Percentiles rank a stretch among this genome's conserved stretches.
Evolutionary conservation across 2,329 filamentous ascomycete genomes (phyloP).

Genomic region (Leptosphaerulina australis): DNA sequence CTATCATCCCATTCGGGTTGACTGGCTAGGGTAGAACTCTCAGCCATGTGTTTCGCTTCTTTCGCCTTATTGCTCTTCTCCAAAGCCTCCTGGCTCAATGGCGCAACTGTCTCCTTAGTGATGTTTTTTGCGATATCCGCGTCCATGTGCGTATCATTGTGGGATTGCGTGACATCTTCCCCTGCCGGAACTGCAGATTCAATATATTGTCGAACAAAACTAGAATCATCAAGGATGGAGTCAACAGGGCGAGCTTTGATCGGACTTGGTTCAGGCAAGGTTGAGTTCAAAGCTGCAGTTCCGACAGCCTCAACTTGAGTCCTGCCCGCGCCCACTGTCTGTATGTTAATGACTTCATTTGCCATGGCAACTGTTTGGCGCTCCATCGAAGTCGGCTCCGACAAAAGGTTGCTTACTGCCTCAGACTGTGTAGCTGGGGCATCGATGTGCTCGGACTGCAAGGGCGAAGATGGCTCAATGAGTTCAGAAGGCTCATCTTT

Average conservation of each 20-base stretch:
- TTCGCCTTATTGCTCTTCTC: conserved; percentile 46
- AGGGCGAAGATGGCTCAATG: conserved; percentile 6
- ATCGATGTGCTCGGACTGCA: neutral
- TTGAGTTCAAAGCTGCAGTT: neutral
- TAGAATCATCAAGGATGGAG: neutral
- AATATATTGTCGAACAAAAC: neutral
- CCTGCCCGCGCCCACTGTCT: neutral
- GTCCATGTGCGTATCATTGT: neutral
- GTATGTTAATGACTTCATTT: neutral
- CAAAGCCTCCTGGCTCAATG: conserved; percentile 27
- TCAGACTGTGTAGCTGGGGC: neutral
- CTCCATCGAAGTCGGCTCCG: conserved; percentile 6
- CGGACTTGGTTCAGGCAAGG: neutral
- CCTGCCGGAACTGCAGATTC: neutral
- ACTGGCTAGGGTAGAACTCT: neutral
- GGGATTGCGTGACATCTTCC: neutral
- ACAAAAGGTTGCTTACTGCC: neutral
- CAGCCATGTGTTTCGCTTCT: conserved; percentile 29
- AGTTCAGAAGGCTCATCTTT: neutral
- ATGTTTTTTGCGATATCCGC: neutral
- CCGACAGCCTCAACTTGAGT: neutral
- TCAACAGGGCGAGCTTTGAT: neutral
- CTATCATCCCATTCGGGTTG: neutral
- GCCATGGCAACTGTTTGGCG: neutral
- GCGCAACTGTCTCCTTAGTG: conserved; percentile 12